Base-by-base conservation (phyloP, 176 grass and related monocot genomes). In the Carex parvula region DNA sequence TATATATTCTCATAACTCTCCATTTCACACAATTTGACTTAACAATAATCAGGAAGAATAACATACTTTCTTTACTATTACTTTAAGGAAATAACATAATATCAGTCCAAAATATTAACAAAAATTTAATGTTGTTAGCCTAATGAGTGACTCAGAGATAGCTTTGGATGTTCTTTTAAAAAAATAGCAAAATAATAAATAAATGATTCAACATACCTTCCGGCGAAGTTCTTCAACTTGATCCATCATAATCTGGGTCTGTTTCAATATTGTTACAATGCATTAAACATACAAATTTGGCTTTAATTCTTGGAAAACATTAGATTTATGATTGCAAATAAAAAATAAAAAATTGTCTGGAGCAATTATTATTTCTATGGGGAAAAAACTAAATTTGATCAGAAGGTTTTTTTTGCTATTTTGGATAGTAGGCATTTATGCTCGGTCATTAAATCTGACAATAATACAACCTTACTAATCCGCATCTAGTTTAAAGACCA, bases 191-290 rank as follows among this genome's bases (percentile, higher is more conserved):
- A 54, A 52, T 55, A 5, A 63, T 39, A n/a, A 22, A 56, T 39
- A 66, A 64, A 22, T 16, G 5, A 1, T 21, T 26, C 6, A 17
- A 0, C 39, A 1, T 94, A 99, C 96, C 88, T 99, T 95, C 44
- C 85, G 88, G 79, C 93, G 91, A 79, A 99, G 96, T 73, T 95
- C 96, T 84, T 99, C 96, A 68, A 99, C 87, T 59, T 99, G 91
- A 59, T 99, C 91, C 87, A 95, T 88, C 93, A 99, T 95, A 80
- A 99, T 88, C 30, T 95, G 93, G 18, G 93, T 92, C 96, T 99
- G 93, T 65, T 21, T 59, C 68, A 1, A 86, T 60, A 15, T 21
- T 15, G 10, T 16, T 55, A 10, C 26, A 42, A 44, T 61, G 5
- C 48, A 37, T 24, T 55, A 60, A 54, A 35, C 2, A 11, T 60